Conservation (phyloP, 1,284 basidiomycete genomes). For the Lentinus polychrous region DNA sequence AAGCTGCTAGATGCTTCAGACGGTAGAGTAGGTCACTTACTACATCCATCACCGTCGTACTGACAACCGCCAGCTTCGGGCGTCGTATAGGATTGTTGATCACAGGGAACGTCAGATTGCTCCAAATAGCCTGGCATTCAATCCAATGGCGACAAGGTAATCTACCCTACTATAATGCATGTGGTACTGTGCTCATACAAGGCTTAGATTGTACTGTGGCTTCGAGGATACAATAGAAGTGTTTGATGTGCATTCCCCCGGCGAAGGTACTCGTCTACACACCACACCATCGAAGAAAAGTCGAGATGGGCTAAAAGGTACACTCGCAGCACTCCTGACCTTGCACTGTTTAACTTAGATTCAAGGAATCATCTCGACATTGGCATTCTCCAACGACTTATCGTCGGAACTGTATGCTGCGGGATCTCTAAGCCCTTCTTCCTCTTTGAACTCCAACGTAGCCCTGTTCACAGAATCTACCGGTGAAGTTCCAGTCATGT, state of each 20-base stretch:
- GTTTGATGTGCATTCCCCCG: slow-evolving; percentile 72
- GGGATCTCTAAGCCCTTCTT: slow-evolving; percentile 49
- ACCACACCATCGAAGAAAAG: slow-evolving; percentile 76
- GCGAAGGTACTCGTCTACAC: slow-evolving; percentile 66
- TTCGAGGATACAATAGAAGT: slow-evolving; percentile 87
- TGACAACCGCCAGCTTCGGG: slow-evolving; percentile 55
- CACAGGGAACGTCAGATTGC: slow-evolving; percentile 85
- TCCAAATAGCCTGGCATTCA: slow-evolving; percentile 79
- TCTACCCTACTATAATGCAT: slow-evolving; percentile 14
- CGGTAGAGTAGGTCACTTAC: slow-evolving; percentile 55
- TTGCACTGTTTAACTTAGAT: neutral
- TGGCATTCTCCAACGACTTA: slow-evolving; percentile 65
- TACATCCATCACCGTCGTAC: neutral
- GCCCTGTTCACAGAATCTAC: slow-evolving; percentile 67
- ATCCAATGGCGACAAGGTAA: slow-evolving; percentile 60
- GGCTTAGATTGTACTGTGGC: slow-evolving; percentile 76
- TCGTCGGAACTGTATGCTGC: slow-evolving; percentile 67
- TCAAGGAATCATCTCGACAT: slow-evolving; percentile 76
- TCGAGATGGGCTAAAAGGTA: slow-evolving; percentile 81
- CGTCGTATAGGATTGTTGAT: slow-evolving; percentile 86
- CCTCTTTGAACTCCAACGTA: slow-evolving; percentile 53
- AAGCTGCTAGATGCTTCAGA: slow-evolving; percentile 73
- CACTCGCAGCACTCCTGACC: neutral
- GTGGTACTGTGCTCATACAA: neutral
- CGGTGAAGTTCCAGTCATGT: slow-evolving; percentile 49